Conservation (phyloP, 148 eudicot species). For the Limonium bicolor region DNA sequence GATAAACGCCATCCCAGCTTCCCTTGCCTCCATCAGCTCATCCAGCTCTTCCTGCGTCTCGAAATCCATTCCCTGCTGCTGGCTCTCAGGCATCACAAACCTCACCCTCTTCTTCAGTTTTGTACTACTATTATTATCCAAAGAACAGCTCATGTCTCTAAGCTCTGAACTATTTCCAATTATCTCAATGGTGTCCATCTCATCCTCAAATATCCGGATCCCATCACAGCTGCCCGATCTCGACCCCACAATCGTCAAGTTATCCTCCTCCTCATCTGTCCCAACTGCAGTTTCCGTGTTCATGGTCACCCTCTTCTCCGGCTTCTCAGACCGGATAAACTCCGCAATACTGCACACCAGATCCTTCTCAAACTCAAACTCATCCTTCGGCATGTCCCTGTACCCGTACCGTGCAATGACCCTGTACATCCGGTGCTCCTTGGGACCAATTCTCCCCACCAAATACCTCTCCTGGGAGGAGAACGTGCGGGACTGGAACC, state of each 20-base stretch:
- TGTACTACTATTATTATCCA: not conserved
- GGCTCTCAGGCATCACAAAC: conserved; percentile 62
- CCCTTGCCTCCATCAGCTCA: conserved; percentile 86
- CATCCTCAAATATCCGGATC: conserved; percentile 27
- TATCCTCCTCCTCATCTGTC: conserved; percentile 22
- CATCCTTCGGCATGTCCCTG: conserved; percentile 78
- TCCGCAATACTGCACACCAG: conserved; percentile 73
- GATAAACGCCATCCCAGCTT: conserved; percentile 77
- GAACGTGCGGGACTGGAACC: conserved; percentile 75
- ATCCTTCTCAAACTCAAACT: conserved; percentile 66
- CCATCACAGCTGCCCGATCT: conserved; percentile 42
- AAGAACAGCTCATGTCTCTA: conserved; percentile 20
- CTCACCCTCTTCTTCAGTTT: conserved; percentile 52
- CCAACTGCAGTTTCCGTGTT: not conserved
- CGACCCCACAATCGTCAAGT: conserved; percentile 71
- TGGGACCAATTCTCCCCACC: conserved; percentile 73
- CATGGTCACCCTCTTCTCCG: not conserved
- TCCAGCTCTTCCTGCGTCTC: conserved; percentile 41
- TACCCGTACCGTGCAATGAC: conserved; percentile 88
- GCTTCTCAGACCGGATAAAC: conserved; percentile 48
- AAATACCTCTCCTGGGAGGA: conserved; percentile 68
- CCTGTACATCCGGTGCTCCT: conserved; percentile 45
- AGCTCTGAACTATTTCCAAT: conserved; percentile 26
- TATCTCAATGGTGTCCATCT: conserved; percentile 1
- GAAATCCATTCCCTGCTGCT: conserved; percentile 34